Percentiles rank a stretch among this genome's conserved stretches.
Evolutionary conservation across 148 eudicot species (phyloP).

Genomic region (Rhododendron mucronatum): DNA sequence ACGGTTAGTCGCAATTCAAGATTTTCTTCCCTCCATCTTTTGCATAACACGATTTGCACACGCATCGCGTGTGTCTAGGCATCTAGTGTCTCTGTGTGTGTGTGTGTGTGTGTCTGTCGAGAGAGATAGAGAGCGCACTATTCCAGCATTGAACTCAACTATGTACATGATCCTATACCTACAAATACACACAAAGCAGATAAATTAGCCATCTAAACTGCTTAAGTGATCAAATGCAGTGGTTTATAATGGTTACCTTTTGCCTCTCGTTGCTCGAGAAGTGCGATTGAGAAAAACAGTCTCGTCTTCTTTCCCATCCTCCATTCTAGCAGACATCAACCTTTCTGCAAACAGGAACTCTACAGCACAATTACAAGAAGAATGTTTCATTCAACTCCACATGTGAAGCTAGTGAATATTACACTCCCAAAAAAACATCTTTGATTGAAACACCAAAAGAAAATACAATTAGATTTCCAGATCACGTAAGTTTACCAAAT

Average conservation of each 20-base stretch:
- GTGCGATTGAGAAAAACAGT: conserved; percentile 55
- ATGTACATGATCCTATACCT: neutral
- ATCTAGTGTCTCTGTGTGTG: neutral
- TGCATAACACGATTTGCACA: neutral
- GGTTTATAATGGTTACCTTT: conserved; percentile 40
- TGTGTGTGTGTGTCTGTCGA: neutral
- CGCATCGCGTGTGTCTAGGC: neutral
- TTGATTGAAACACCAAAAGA: neutral
- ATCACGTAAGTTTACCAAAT: neutral
- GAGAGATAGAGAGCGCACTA: neutral
- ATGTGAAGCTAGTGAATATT: neutral
- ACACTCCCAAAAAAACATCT: neutral
- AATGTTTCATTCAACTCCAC: neutral
- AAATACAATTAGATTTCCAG: neutral
- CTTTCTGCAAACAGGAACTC: conserved; percentile 5
- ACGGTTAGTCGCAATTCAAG: neutral
- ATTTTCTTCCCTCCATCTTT: neutral
- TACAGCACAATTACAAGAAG: neutral
- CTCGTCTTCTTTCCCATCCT: conserved; percentile 41
- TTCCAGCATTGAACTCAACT: neutral
- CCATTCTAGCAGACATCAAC: conserved; percentile 36
- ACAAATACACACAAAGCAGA: neutral
- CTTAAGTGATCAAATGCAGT: neutral
- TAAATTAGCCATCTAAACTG: neutral
- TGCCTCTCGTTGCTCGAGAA: conserved; percentile 81